Percentiles rank a stretch among this genome's conserved stretches.
Conservation (phyloP, 225 moss, liverwort and hornwort genomes). For the Pleurozium schreberi region DNA sequence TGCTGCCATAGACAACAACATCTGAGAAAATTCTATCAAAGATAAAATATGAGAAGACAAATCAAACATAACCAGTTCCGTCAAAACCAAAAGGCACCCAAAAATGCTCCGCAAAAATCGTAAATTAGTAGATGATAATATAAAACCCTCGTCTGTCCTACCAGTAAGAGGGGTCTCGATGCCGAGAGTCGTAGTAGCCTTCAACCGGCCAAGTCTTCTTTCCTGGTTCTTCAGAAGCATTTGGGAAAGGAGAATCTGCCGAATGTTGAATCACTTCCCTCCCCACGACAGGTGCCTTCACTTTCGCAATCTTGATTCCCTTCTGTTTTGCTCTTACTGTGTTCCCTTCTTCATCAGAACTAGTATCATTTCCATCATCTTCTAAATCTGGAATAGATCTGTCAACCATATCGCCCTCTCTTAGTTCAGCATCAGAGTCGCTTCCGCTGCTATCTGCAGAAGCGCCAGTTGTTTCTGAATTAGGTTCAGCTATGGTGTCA, state of each 20-base stretch:
- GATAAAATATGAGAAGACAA: neutral
- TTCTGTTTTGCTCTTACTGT: neutral
- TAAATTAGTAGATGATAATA: neutral
- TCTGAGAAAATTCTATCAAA: neutral
- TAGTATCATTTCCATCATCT: constrained; percentile 31
- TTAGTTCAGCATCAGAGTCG: constrained; percentile 30
- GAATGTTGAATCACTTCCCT: neutral
- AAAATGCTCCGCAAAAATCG: neutral
- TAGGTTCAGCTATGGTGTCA: neutral
- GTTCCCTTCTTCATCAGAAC: constrained; percentile 38
- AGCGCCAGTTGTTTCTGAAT: neutral
- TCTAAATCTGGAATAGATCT: constrained; percentile 27
- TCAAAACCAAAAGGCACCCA: neutral
- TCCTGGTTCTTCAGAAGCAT: neutral
- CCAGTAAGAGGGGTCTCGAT: constrained; percentile 93
- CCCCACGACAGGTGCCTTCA: neutral
- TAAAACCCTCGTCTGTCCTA: neutral
- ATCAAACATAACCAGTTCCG: neutral
- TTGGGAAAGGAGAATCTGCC: neutral
- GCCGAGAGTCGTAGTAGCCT: constrained; percentile 65
- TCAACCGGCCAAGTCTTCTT: constrained; percentile 50
- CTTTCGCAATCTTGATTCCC: neutral
- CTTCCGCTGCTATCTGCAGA: constrained; percentile 1
- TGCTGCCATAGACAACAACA: neutral
- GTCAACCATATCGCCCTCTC: constrained; percentile 25